Conservation (phyloP, 805 yeast genomes). For the Candida sonorensis region DNA sequence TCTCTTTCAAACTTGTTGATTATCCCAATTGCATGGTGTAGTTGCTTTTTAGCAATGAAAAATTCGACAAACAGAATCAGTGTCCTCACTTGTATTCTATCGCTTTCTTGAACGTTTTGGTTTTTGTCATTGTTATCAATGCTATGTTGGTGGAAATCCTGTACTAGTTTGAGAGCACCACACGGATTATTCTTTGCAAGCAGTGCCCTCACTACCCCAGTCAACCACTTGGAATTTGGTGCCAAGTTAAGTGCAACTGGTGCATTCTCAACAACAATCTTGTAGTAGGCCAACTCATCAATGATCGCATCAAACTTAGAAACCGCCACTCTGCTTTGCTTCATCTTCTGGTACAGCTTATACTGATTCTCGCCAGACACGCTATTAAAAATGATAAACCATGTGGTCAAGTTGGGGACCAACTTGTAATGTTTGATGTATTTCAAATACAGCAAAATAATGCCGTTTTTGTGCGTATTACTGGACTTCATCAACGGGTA, state of each 20-base stretch:
- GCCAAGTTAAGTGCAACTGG: too few species aligned
- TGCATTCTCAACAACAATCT: slow-evolving; percentile 1
- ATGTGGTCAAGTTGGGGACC: slow-evolving; percentile 17
- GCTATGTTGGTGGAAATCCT: slow-evolving; percentile 1
- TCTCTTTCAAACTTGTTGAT: slow-evolving; percentile 10
- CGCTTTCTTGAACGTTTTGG: too few species aligned
- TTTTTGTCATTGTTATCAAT: neutral
- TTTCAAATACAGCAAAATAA: slow-evolving; percentile 9
- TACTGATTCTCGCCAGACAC: slow-evolving; percentile 2
- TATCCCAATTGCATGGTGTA: slow-evolving; percentile 17
- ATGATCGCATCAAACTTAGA: too few species aligned
- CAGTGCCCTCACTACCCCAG: slow-evolving; percentile 3
- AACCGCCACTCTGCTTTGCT: too few species aligned
- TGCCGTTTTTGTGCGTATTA: slow-evolving; percentile 4
- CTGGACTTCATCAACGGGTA: slow-evolving; percentile 8
- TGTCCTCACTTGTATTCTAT: slow-evolving; percentile 2
- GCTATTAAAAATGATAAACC: slow-evolving; percentile 14
- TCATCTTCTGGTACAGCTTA: too few species aligned
- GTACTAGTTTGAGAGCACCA: slow-evolving; percentile 9
- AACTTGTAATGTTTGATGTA: slow-evolving; percentile 9
- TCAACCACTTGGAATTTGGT: too few species aligned
- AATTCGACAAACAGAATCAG: slow-evolving; percentile 10
- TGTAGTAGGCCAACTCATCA: slow-evolving; percentile 6
- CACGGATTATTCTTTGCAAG: slow-evolving; percentile 8
- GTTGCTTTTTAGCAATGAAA: slow-evolving; percentile 9